Evolutionary conservation across 2,329 filamentous ascomycete species (phyloP), one percentile per base, ranked within the genome.

Genomic region (Colletotrichum sublineola): DNA sequence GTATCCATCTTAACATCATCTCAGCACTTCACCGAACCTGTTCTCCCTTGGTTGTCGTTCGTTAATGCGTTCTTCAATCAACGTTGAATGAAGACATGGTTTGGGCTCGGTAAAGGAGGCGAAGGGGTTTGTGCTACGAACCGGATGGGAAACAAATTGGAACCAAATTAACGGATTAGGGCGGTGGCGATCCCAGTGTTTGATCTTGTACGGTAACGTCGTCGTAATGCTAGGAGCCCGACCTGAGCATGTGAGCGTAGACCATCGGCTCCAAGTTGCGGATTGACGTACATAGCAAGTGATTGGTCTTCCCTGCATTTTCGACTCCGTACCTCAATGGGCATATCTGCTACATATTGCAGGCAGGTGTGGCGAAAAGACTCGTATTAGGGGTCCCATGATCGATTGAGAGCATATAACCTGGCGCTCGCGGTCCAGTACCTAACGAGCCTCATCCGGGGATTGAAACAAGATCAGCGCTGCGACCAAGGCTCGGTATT

Each of bases 351-450:
- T 50, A 31, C 63, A 31, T 44, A 29, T 29, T 38, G 8, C 20
- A 48, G 58, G 50, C 5, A 56, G 67, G 55, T 70, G 46, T 67
- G 55, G 55, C 67, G 29, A 11, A 8, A 67, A 18, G 38, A 42
- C 15, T 11, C 12, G 60, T 24, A n/a, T 24, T 15, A 42, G 24
- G 48, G 20, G 38, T 24, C 24, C 12, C 42, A 4, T 9, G 20
- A 60, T 67, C 63, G 38, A 67, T 60, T 61, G 29, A 57, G 58
- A 44, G 55, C 20, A 46, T 18, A 31, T 18, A 46, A 5, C 29
- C 36, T 53, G 12, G 53, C n/a, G 29, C 33, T 53, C 44, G n/a
- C 38, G 67, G 62, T 29, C 44, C 48, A 46, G 46, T 31, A 53
- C 29, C n/a, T 56, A 67, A 56, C 63, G 63, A 67, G 46, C 36